These are phyloP conservation scores for Vickermania spadyakhi DNA, from an alignment of 208 protist species.

Conservation along the genomic window DNA sequence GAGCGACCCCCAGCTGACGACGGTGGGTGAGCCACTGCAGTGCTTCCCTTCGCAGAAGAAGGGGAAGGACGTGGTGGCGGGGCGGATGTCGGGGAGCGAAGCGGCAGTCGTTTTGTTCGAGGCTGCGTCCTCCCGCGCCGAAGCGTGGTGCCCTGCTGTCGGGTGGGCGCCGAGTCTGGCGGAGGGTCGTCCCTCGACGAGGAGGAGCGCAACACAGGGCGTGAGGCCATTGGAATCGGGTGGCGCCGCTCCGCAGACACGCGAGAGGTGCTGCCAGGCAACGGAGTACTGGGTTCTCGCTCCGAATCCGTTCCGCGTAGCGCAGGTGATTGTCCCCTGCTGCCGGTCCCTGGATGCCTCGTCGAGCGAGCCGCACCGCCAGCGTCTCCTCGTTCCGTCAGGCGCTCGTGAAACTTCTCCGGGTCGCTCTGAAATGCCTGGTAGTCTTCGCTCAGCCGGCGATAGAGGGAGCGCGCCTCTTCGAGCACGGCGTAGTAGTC, in stretches of 20 bases:
- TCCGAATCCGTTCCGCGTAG: background rate
- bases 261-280: no score
- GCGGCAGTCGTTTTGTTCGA: no score
- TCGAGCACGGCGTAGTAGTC: background rate
- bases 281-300: background rate
- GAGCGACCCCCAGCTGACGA: constrained; percentile 1
- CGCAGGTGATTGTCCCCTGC: background rate
- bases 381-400: background rate
- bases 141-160: background rate
- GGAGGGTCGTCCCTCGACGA: background rate
- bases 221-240: background rate
- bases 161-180: background rate
- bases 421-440: constrained; percentile 1
- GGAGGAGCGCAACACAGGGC: no score
- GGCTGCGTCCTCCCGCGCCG: background rate
- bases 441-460: constrained; percentile 1
- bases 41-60: background rate
- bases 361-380: background rate
- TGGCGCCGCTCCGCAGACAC: background rate
- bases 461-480: background rate
- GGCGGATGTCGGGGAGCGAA: background rate
- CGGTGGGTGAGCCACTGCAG: background rate
- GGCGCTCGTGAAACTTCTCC: background rate
- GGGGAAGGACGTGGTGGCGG: background rate
- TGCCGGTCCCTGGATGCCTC: background rate